Evolutionary conservation across 106 monocot species (phyloP).

Genomic region (Apostasia shenzhenica): DNA sequence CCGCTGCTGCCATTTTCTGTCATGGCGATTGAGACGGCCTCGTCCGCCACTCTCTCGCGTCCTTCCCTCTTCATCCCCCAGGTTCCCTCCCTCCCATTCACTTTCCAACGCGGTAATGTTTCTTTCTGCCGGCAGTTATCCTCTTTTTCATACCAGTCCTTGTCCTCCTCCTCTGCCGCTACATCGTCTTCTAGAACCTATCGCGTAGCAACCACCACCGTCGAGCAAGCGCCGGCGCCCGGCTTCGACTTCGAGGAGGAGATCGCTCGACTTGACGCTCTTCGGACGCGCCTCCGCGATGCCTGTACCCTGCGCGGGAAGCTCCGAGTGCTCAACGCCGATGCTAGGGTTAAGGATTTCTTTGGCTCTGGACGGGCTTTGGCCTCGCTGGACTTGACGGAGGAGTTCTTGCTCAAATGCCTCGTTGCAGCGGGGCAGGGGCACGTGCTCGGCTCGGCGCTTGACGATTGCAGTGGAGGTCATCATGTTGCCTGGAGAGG

Average conservation of each 20-base stretch:
- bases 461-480: constrained; percentile 6
- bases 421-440: constrained; percentile 82
- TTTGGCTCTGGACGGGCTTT: constrained; percentile 17
- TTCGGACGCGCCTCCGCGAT: constrained; percentile 31
- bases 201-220: constrained; percentile 38
- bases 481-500: constrained; percentile 16
- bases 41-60: background rate
- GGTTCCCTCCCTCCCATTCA: constrained; percentile 1
- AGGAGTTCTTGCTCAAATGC: constrained; percentile 63
- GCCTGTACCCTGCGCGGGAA: constrained; percentile 30
- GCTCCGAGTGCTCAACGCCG: constrained; percentile 42
- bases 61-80: constrained; percentile 1
- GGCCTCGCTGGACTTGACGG: constrained; percentile 20
- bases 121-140: constrained; percentile 2
- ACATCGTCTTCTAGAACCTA: constrained; percentile 6
- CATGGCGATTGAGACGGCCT: background rate
- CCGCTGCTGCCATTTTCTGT: background rate
- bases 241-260: constrained; percentile 41
- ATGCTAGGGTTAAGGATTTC: constrained; percentile 60
- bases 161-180: constrained; percentile 12
- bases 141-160: constrained; percentile 2
- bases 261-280: constrained; percentile 41
- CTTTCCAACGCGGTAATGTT: constrained; percentile 6
- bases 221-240: constrained; percentile 39
- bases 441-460: constrained; percentile 59